A percentile compares a stretch with the other conserved stretches of the same genome.
phyloP scores from a whole-genome alignment of 345 rosid species.

The Hibiscus mutabilis region DNA sequence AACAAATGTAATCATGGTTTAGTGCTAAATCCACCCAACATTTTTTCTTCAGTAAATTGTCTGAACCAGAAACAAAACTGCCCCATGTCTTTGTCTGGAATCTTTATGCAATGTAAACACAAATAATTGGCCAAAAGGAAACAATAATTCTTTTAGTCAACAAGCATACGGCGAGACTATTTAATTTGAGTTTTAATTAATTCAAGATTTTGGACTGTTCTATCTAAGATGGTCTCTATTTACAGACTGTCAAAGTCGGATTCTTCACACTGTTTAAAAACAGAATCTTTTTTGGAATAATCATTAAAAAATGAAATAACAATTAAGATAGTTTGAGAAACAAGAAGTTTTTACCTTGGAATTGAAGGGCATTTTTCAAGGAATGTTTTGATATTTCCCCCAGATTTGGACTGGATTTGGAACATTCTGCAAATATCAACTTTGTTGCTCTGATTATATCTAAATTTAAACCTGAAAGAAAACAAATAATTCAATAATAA shows the following conservation, averaged over 20 bases:
- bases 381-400: slow-evolving; percentile 31
- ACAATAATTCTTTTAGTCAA: slow-evolving; percentile 20
- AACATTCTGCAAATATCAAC: background rate
- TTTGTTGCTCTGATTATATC: background rate
- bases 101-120: slow-evolving; percentile 18
- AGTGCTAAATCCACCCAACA: slow-evolving; percentile 28
- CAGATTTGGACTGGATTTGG: slow-evolving; percentile 14
- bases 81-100: slow-evolving; percentile 17
- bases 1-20: slow-evolving; percentile 38
- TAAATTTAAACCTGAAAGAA: background rate
- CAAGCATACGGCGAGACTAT: slow-evolving; percentile 21
- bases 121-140: background rate
- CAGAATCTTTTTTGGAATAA: background rate
- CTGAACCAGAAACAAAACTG: slow-evolving; percentile 21
- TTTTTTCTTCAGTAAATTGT: slow-evolving; percentile 25
- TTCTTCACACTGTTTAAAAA: slow-evolving; percentile 12
- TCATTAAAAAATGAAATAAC: background rate
- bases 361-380: slow-evolving; percentile 17
- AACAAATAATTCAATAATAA: slow-evolving; percentile 9
- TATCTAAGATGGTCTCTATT: slow-evolving; percentile 29
- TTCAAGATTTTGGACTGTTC: slow-evolving; percentile 33
- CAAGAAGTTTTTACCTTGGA: slow-evolving; percentile 19
- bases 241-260: slow-evolving; percentile 47
- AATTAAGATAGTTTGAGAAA: background rate
- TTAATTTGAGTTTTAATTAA: slow-evolving; percentile 17